These are phyloP conservation scores for Phaseolus coccineus DNA, from an alignment of 331 rosid genomes.

Conservation along the genomic window DNA sequence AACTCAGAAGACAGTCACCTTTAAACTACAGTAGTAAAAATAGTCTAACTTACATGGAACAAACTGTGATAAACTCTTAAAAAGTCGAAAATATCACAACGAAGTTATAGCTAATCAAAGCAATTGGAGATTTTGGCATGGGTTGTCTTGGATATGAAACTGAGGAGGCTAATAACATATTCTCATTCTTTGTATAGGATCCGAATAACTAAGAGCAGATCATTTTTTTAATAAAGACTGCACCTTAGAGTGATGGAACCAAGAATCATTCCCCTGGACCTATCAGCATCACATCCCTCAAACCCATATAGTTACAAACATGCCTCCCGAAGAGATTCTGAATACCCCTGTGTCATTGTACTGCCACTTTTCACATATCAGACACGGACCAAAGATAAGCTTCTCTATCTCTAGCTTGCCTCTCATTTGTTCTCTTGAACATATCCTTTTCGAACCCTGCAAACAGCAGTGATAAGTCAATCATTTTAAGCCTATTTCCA, in stretches of 20 bases:
- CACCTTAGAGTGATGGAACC: constrained; percentile 9
- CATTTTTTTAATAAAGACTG: neutral
- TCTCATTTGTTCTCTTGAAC: constrained; percentile 80
- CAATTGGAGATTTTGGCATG: neutral
- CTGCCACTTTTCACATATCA: constrained; percentile 69
- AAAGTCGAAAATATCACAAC: neutral
- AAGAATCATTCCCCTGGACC: neutral
- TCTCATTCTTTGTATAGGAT: neutral
- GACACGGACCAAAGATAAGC: constrained; percentile 95
- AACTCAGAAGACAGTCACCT: neutral
- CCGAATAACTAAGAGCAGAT: neutral
- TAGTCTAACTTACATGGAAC: neutral
- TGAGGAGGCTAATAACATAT: neutral
- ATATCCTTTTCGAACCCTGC: constrained; percentile 80
- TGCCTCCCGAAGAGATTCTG: constrained; percentile 6
- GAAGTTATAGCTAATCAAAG: neutral
- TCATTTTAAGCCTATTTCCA: constrained; percentile 7
- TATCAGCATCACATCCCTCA: constrained; percentile 33
- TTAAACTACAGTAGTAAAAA: neutral
- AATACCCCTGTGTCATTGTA: constrained; percentile 21
- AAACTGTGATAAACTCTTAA: neutral
- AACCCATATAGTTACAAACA: constrained; percentile 7
- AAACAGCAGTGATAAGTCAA: constrained; percentile 38
- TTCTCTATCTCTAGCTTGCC: constrained; percentile 78
- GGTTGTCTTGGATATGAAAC: neutral